Percentiles rank a stretch among this genome's conserved stretches.
These are phyloP conservation scores for Margaritispora aquatica DNA, from an alignment of 495 filamentous ascomycete species.

Conservation along the genomic window DNA sequence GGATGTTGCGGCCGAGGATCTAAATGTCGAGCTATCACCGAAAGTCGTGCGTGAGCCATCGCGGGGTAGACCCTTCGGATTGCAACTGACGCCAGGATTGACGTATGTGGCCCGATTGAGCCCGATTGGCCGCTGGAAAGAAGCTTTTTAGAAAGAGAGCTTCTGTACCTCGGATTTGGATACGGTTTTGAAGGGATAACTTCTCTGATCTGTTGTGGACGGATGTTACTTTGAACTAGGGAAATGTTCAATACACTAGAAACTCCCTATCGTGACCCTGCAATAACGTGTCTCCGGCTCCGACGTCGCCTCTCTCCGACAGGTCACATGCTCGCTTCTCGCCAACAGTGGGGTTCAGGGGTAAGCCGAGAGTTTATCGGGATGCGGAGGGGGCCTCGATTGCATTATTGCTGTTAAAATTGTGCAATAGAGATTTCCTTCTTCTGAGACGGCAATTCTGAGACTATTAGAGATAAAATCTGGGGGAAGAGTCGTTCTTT, in stretches of 20 bases:
- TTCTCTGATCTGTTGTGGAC: background rate
- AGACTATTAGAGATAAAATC: no score
- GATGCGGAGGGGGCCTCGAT: no score
- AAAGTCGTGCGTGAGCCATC: constrained; percentile 57
- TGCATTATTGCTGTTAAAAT: no score
- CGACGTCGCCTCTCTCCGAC: background rate
- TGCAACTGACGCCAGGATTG: constrained; percentile 27
- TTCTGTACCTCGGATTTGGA: background rate
- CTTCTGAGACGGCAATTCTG: no score
- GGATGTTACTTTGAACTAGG: background rate
- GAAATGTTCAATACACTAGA: background rate
- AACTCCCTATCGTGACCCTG: background rate
- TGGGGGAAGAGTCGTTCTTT: no score
- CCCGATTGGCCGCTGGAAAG: constrained; percentile 6
- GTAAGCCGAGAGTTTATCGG: background rate
- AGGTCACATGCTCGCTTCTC: background rate
- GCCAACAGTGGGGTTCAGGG: no score
- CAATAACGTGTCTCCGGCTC: background rate
- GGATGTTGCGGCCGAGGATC: constrained; percentile 54
- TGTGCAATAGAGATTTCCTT: no score
- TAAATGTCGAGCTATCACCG: constrained; percentile 78
- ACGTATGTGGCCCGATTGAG: constrained; percentile 16
- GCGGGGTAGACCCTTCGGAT: constrained; percentile 24
- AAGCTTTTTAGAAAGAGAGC: background rate
- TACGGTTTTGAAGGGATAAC: background rate